Conservation (phyloP, 108 stramenopile species). For the Cyclotella choctawhatcheeana region DNA sequence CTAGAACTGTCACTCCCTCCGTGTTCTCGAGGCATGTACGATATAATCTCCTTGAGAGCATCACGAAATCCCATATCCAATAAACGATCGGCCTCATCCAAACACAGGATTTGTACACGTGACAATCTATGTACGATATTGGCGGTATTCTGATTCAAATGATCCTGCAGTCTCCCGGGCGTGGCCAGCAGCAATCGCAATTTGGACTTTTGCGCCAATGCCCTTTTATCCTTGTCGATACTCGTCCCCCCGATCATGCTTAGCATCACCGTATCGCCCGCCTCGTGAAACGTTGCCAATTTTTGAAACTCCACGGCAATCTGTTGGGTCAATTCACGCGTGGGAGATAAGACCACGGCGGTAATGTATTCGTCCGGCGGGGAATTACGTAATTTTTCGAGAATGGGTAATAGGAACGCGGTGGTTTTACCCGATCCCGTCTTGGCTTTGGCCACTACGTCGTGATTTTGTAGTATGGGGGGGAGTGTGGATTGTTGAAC, state of each 20-base stretch:
- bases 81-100: slow-evolving; percentile 83
- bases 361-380: slow-evolving; percentile 52
- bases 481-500: slow-evolving; percentile 68
- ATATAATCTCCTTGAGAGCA: slow-evolving; percentile 81
- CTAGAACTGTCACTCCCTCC: background rate
- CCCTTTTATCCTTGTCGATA: slow-evolving; percentile 75
- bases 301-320: slow-evolving; percentile 76
- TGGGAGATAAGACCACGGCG: slow-evolving; percentile 90
- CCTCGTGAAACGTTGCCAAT: slow-evolving; percentile 55
- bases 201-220: slow-evolving; percentile 46
- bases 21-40: slow-evolving; percentile 49
- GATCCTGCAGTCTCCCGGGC: slow-evolving; percentile 93
- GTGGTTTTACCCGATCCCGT: slow-evolving; percentile 93
- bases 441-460: slow-evolving; percentile 78
- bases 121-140: slow-evolving; percentile 54
- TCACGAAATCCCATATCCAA: slow-evolving; percentile 94
- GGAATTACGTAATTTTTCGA: slow-evolving; percentile 68
- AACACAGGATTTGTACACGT: slow-evolving; percentile 57
- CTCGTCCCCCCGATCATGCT: slow-evolving; percentile 79
- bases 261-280: slow-evolving; percentile 75
- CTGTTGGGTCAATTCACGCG: slow-evolving; percentile 89
- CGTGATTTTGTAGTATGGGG: slow-evolving; percentile 26
- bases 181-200: slow-evolving; percentile 90
- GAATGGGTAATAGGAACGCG: slow-evolving; percentile 86
- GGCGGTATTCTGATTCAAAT: slow-evolving; percentile 83